Conservation (phyloP, 306 rosid genomes). For the Pterocarpus santalinus region DNA sequence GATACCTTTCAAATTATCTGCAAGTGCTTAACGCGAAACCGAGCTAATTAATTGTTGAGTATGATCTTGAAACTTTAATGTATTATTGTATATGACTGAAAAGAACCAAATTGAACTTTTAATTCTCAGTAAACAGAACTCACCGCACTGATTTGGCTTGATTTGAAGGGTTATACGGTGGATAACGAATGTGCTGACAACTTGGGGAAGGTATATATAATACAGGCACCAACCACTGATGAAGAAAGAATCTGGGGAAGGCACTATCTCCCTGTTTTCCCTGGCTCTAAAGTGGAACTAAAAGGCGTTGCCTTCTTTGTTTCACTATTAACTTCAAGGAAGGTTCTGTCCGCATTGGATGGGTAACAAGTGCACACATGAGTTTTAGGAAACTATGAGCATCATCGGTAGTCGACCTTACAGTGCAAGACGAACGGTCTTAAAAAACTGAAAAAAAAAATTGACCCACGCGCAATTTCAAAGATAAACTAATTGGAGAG, state of each 20-base stretch:
- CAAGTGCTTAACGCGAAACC: too few species aligned
- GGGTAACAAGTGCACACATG: not conserved
- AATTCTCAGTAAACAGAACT: not conserved
- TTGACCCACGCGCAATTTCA: not conserved
- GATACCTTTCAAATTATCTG: too few species aligned
- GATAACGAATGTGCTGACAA: not conserved
- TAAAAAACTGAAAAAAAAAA: not conserved
- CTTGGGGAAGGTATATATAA: not conserved
- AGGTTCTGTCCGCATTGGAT: not conserved
- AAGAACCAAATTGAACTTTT: not conserved
- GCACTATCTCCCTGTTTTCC: conserved; percentile 14
- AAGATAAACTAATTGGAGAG: not conserved
- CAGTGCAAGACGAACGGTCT: not conserved
- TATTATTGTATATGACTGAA: not conserved
- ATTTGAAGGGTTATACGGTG: not conserved
- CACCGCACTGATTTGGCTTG: not conserved
- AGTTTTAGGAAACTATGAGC: too few species aligned
- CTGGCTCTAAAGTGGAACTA: not conserved
- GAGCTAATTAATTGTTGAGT: too few species aligned
- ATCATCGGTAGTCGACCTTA: not conserved
- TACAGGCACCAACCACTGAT: not conserved
- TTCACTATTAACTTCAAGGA: not conserved
- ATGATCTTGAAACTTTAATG: too few species aligned
- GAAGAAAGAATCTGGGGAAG: conserved; percentile 33
- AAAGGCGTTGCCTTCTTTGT: not conserved